Base-by-base conservation (phyloP, 139 green algal genomes). In the Picocystis salinarum region DNA sequence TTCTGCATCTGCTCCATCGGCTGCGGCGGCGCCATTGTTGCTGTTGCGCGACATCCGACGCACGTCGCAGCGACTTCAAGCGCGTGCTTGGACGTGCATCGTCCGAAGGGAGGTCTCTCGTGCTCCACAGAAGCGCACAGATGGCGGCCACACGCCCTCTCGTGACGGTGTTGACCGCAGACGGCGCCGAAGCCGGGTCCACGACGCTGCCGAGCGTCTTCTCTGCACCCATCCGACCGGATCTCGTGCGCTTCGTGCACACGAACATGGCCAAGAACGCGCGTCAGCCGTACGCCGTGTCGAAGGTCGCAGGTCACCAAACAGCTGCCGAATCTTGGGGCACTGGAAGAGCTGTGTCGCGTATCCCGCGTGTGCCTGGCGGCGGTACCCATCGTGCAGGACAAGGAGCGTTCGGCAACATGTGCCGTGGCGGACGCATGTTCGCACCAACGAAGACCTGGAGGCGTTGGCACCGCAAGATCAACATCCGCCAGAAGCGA, bases 391-490 rank as follows among this genome's bases (percentile, higher is more conserved):
- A 98, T 75, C 64, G 88, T 27, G 88, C 87, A 15, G 89, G 89
- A 28, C 89, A 99, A 76, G 89, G 74, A 65, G 89, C 89, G 34
- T 99, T 96, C 56, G 89, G 89, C 45, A 99, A 99, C 81, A 98
- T 98, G 89, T 93, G 83, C 73, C 80, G 89, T 30, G 89, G 89
- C 44, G 89, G 89, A 24, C 76, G 77, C 56, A 97, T 99, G 89
- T 99, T 94, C 52, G 74, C 83, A 6, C 89, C 89, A 45, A 96
- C 76, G 61, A 93, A 96, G 76, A 67, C 61, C 36, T 99, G 89
- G 89, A 62, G 89, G 47, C 64, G 77, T 34, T 99, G 89, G 89
- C 89, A 98, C 77, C 58, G 88, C 23, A 95, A 94, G 75, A 63
- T 96, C 53, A 94, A 92, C 75, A 51, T 95, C 42, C 92, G 87